Evolutionary conservation across 2,329 filamentous ascomycete species (phyloP), one percentile per base, ranked within the genome.

Genomic region (Colletotrichum zoysiae): DNA sequence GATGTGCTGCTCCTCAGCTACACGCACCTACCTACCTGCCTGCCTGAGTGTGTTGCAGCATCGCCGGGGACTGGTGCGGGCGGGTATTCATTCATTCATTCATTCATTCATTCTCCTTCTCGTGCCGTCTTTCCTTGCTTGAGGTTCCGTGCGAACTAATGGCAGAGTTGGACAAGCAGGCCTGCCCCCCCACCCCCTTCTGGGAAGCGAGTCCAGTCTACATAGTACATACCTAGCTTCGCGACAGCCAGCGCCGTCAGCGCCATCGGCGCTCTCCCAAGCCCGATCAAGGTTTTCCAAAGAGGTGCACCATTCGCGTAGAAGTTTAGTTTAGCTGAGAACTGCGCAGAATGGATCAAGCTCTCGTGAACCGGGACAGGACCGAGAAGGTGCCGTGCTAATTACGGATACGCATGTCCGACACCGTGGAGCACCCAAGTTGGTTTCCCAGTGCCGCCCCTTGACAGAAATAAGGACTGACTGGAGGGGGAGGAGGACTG

Each of bases 161-260:
- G 46, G 33, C 23, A 40, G 40, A 40, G 59, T 62, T 23, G 30
- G 38, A 23, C n/a, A 26, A 30, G 18, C 16, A 14, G 2, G 23
- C 14, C 48, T 51, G 23, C 14, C 14, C n/a, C n/a, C n/a, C n/a
- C n/a, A n/a, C n/a, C n/a, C n/a, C 11, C 23, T 11, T 40, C 38
- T 12, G 38, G 38, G 38, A 30, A 46, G 44, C n/a, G 26, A 48
- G 42, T 33, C 12, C 42, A 6, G 11, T 26, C 23, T 30, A 30
- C 30, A 30, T 4, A 30, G 30, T 30, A 30, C 30, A 3, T 30
- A 30, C 30, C 30, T 33, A 18, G 44, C 30, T 62, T 51, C 20
- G 60, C 60, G n/a, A 16, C 46, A 40, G 35, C 60, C 46, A 51
- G 35, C 60, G 46, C 60, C 60, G 46, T 62, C 60, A 51, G 59